phyloP scores from a whole-genome alignment of 2,329 filamentous ascomycete species.

The Harringtonia lauricola region DNA sequence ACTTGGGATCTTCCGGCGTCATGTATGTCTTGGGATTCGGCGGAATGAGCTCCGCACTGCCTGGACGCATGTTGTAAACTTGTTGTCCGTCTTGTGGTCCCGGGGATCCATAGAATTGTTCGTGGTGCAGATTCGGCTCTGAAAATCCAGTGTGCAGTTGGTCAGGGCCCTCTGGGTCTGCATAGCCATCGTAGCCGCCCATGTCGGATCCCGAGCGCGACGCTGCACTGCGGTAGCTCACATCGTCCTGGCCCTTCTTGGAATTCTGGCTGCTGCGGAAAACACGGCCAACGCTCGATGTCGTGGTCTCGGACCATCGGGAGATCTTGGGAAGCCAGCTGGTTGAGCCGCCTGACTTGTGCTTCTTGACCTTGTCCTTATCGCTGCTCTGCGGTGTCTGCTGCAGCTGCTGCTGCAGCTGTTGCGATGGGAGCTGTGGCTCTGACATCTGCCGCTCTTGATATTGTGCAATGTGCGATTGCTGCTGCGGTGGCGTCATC shows the following conservation, averaged over 20 bases:
- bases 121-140: slow-evolving; percentile 31
- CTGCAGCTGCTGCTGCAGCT: slow-evolving; percentile 1
- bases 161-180: slow-evolving; percentile 48
- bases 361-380: slow-evolving; percentile 74
- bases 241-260: slow-evolving; percentile 48
- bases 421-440: background rate
- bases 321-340: slow-evolving; percentile 84
- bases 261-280: slow-evolving; percentile 57
- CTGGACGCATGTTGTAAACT: slow-evolving; percentile 1
- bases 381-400: slow-evolving; percentile 52
- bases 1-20: slow-evolving; percentile 61
- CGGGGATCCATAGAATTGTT: slow-evolving; percentile 13
- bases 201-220: slow-evolving; percentile 73
- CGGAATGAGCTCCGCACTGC: slow-evolving; percentile 8
- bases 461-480: background rate
- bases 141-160: slow-evolving; percentile 47
- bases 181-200: slow-evolving; percentile 53
- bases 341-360: slow-evolving; percentile 76
- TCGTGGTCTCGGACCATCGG: slow-evolving; percentile 92
- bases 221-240: slow-evolving; percentile 19
- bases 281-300: slow-evolving; percentile 72
- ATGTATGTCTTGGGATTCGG: slow-evolving; percentile 43
- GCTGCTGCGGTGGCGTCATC: slow-evolving; percentile 33
- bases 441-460: slow-evolving; percentile 2
- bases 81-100: background rate